phyloP scores from a whole-genome alignment of 1,284 basidiomycete species.

The Tilletiaria anomala region DNA sequence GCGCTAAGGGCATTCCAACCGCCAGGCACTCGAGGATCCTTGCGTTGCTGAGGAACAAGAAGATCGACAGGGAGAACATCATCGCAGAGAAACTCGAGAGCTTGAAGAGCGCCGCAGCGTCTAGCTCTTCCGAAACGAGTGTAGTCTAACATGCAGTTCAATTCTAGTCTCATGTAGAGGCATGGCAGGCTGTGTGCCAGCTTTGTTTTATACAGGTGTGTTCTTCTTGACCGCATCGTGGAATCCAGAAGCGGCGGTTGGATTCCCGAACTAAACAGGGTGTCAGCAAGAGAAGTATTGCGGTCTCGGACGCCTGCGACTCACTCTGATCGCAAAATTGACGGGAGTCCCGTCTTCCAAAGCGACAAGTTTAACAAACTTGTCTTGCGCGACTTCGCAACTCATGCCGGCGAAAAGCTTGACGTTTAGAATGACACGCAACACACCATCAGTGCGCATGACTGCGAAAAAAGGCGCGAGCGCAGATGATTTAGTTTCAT shows the following conservation, averaged over 20 bases:
- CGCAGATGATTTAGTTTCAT: background rate
- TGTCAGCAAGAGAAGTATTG: too few species aligned
- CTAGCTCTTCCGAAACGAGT: too few species aligned
- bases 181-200: too few species aligned
- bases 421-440: slow-evolving; percentile 68
- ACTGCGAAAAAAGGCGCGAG: slow-evolving; percentile 46
- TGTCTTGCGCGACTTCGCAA: slow-evolving; percentile 56
- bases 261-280: background rate
- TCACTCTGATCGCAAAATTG: slow-evolving; percentile 32
- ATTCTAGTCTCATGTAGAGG: too few species aligned
- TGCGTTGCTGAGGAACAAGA: too few species aligned
- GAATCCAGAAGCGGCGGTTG: background rate
- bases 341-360: slow-evolving; percentile 26
- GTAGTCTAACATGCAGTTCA: too few species aligned
- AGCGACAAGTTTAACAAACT: slow-evolving; percentile 31
- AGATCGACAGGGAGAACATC: too few species aligned
- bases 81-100: too few species aligned
- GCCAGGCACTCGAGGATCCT: too few species aligned
- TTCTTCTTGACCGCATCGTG: background rate
- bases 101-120: too few species aligned
- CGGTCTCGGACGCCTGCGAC: background rate
- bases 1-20: too few species aligned
- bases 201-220: too few species aligned
- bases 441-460: slow-evolving; percentile 87
- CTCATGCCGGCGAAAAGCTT: slow-evolving; percentile 74